Evolutionary conservation across 305 asterid genomes (phyloP).

Genomic region (Andrographis paniculata): DNA sequence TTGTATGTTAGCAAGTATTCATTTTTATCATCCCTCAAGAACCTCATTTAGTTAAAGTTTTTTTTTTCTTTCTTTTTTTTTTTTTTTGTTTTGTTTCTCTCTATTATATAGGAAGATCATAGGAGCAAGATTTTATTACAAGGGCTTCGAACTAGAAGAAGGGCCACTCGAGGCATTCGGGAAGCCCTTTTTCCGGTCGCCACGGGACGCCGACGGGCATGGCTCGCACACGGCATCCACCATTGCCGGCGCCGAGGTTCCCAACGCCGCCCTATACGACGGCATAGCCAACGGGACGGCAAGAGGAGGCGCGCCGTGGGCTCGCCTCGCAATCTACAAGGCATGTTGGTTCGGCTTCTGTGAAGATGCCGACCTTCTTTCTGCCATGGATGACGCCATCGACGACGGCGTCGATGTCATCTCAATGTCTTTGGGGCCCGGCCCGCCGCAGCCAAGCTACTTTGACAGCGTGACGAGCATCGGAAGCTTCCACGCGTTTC

Average conservation of each 20-base stretch:
- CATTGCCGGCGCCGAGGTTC: conserved; percentile 39
- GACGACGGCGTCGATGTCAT: conserved; percentile 42
- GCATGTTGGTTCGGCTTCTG: conserved; percentile 45
- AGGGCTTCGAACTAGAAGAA: conserved; percentile 24
- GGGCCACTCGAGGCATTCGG: conserved; percentile 36
- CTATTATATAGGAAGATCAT: conserved; percentile 48
- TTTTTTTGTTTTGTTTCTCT: no score
- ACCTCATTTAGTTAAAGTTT: no score
- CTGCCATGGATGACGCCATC: conserved; percentile 50
- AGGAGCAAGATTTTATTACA: conserved; percentile 47
- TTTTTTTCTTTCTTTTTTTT: no score
- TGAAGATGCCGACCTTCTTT: conserved; percentile 37
- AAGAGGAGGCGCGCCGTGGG: conserved; percentile 50
- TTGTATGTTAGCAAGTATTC: no score
- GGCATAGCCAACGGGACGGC: conserved; percentile 47
- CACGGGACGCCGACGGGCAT: conserved; percentile 48
- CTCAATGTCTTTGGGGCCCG: conserved; percentile 38
- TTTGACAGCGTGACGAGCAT: conserved; percentile 27
- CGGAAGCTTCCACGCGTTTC: conserved; percentile 45
- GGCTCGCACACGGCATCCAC: conserved; percentile 60
- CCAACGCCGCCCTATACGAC: conserved; percentile 28
- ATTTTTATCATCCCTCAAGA: no score
- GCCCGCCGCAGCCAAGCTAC: conserved; percentile 27
- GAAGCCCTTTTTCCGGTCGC: conserved; percentile 28
- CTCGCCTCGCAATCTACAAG: conserved; percentile 49